A percentile compares a stretch with the other conserved stretches of the same genome.
Evolutionary conservation across 345 rosid species (phyloP).

Genomic region (Psidium friedrichsthalianum): DNA sequence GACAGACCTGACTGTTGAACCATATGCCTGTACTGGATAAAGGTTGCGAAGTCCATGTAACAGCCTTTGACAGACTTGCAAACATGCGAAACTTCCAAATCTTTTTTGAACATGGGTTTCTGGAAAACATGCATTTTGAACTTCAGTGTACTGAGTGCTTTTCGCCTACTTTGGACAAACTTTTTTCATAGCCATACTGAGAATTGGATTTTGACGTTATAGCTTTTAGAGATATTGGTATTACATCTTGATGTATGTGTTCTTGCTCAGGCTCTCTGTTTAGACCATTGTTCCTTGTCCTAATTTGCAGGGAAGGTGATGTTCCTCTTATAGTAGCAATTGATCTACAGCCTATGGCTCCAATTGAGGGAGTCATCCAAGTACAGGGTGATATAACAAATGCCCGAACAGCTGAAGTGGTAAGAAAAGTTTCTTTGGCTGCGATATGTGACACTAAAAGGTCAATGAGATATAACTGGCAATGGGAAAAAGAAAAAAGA

Average conservation of each 20-base stretch:
- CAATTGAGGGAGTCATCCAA: slow-evolving; percentile 91
- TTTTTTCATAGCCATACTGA: neutral
- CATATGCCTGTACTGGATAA: neutral
- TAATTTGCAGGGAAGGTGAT: slow-evolving; percentile 44
- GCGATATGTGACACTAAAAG: neutral
- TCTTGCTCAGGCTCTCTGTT: neutral
- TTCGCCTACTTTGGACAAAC: neutral
- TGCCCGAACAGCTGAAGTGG: slow-evolving; percentile 91
- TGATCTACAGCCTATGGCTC: slow-evolving; percentile 98
- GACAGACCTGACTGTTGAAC: neutral
- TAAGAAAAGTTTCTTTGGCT: slow-evolving; percentile 6
- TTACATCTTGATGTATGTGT: neutral
- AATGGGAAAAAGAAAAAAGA: neutral
- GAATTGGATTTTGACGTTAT: neutral
- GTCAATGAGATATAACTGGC: neutral
- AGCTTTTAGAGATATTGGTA: neutral
- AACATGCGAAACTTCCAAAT: neutral
- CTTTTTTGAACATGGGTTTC: neutral
- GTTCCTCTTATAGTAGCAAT: slow-evolving; percentile 89
- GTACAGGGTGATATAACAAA: slow-evolving; percentile 95
- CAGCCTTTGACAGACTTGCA: neutral
- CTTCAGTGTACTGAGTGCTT: neutral
- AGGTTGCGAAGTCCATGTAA: neutral
- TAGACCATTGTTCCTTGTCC: neutral
- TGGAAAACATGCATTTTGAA: neutral